Evolutionary conservation across 257 asterid genomes (phyloP).

Genomic region (Leonotis leonurus): DNA sequence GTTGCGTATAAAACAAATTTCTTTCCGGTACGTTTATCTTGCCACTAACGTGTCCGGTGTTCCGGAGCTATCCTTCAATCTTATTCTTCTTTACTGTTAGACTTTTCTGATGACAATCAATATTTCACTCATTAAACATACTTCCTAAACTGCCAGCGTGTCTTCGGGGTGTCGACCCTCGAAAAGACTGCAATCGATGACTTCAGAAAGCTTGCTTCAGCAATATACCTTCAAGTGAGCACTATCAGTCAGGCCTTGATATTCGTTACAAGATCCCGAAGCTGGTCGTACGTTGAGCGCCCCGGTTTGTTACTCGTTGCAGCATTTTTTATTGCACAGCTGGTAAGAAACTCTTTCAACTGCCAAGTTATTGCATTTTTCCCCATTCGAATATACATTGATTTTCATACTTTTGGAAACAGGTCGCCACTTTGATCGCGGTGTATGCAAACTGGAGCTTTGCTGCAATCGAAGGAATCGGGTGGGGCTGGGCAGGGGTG

Average conservation of each 20-base stretch:
- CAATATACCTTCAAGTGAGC: conserved; percentile 95
- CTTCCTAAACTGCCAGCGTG: conserved; percentile 33
- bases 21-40: conserved; percentile 60
- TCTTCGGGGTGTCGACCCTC: conserved; percentile 86
- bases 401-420: conserved; percentile 11
- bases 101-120: too few relatives aligned
- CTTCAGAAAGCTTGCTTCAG: conserved; percentile 94
- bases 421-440: conserved; percentile 93
- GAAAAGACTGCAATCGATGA: conserved; percentile 86
- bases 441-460: conserved; percentile 94
- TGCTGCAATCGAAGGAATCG: conserved; percentile 96
- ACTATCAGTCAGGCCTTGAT: conserved; percentile 93
- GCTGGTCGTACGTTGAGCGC: conserved; percentile 92
- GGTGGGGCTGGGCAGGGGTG: conserved; percentile 99
- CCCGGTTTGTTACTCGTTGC: conserved; percentile 80
- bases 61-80: neutral
- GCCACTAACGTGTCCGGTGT: too few relatives aligned
- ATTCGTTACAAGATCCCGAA: conserved; percentile 89
- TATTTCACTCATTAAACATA: too few relatives aligned
- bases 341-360: conserved; percentile 33
- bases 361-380: neutral
- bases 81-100: neutral
- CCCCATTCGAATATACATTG: neutral
- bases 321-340: conserved; percentile 75
- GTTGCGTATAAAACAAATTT: conserved; percentile 81